phyloP scores from a whole-genome alignment of 257 asterid species.

The Knoxia roxburghii region DNA sequence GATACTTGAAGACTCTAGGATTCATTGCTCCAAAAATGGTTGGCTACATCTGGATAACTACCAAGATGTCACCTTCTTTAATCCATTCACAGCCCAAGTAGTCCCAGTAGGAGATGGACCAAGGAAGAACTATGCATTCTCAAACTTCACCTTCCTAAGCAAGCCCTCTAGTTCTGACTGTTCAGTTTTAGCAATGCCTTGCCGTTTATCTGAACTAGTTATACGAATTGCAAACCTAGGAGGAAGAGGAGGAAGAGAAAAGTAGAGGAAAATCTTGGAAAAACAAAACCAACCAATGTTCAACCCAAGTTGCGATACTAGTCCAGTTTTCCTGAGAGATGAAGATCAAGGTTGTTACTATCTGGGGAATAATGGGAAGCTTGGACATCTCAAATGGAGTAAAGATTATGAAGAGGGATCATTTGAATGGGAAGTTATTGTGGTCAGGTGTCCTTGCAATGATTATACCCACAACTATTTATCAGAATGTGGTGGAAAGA shows the following conservation, averaged over 20 bases:
- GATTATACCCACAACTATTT: background rate
- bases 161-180: background rate
- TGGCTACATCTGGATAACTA: background rate
- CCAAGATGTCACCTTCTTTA: background rate
- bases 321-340: background rate
- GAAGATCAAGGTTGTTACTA: background rate
- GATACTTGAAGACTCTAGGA: background rate
- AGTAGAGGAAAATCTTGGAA: background rate
- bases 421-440: background rate
- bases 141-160: background rate
- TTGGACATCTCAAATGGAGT: background rate
- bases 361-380: background rate
- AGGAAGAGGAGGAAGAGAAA: background rate
- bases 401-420: background rate
- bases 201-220: background rate
- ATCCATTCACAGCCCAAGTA: background rate
- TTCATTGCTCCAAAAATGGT: background rate
- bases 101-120: background rate
- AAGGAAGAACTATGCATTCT: too few species aligned
- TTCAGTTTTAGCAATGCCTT: background rate
- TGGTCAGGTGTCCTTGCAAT: background rate
- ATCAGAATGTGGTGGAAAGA: background rate
- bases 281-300: background rate
- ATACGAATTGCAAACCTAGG: background rate
- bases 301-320: background rate